Conservation (phyloP, 129 eudicot genomes). For the Flaveria bidentis region DNA sequence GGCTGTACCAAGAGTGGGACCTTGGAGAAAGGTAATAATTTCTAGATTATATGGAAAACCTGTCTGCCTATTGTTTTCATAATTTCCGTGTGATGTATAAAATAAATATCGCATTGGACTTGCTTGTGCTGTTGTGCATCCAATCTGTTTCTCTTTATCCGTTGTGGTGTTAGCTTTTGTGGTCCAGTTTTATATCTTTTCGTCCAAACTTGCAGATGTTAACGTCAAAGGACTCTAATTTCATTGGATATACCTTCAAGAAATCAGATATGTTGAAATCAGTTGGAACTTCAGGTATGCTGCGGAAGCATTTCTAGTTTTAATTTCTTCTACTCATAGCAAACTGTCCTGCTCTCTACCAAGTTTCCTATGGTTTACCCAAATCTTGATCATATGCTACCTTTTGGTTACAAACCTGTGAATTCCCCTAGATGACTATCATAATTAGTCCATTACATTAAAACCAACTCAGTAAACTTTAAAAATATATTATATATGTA, state of each 20-base stretch:
- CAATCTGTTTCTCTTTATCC: background rate
- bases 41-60: background rate
- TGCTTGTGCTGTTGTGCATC: background rate
- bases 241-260: slow-evolving; percentile 88
- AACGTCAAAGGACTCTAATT: slow-evolving; percentile 88
- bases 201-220: slow-evolving; percentile 64
- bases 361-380: background rate
- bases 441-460: background rate
- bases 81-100: background rate
- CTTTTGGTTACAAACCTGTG: background rate
- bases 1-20: slow-evolving; percentile 75
- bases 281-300: slow-evolving; percentile 76
- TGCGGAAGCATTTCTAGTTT: background rate
- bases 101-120: background rate
- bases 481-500: slow-evolving; percentile 1
- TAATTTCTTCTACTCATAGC: slow-evolving; percentile 6
- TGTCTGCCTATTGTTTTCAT: slow-evolving; percentile 4
- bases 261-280: slow-evolving; percentile 84
- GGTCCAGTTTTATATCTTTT: background rate
- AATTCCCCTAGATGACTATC: background rate
- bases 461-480: slow-evolving; percentile 8
- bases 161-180: background rate
- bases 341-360: background rate
- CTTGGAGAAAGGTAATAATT: slow-evolving; percentile 88
- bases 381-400: slow-evolving; percentile 12